These are phyloP conservation scores for Apostasia shenzhenica DNA, from an alignment of 106 monocot genomes.

Conservation along the genomic window DNA sequence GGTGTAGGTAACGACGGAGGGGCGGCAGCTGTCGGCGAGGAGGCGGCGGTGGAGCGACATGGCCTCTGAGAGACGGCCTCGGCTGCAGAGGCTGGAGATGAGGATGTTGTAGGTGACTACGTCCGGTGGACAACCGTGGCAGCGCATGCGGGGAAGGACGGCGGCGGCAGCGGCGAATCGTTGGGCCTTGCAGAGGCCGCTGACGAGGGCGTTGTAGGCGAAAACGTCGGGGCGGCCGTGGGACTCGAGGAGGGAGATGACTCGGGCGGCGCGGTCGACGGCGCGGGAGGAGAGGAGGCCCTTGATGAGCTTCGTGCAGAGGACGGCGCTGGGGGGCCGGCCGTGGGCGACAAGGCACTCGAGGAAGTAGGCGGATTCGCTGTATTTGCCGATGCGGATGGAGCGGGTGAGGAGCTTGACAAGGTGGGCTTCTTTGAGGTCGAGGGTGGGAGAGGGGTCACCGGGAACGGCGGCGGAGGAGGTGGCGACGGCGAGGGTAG, in stretches of 20 bases:
- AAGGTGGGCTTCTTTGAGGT: slow-evolving; percentile 35
- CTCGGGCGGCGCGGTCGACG: slow-evolving; percentile 30
- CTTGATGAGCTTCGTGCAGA: slow-evolving; percentile 77
- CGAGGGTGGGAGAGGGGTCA: not conserved
- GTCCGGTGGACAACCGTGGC: slow-evolving; percentile 33
- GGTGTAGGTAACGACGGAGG: slow-evolving; percentile 47
- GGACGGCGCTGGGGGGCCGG: slow-evolving; percentile 39
- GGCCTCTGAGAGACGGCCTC: slow-evolving; percentile 29
- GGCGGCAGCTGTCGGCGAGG: slow-evolving; percentile 29
- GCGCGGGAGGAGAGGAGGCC: slow-evolving; percentile 26
- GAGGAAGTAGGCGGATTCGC: slow-evolving; percentile 60
- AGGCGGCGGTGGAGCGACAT: slow-evolving; percentile 22
- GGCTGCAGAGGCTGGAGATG: slow-evolving; percentile 39
- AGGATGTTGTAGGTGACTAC: slow-evolving; percentile 60
- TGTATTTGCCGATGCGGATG: slow-evolving; percentile 50
- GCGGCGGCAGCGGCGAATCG: slow-evolving; percentile 16
- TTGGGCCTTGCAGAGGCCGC: slow-evolving; percentile 30
- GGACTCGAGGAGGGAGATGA: slow-evolving; percentile 44
- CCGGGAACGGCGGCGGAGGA: not conserved
- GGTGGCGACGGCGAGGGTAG: not conserved
- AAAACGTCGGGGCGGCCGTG: slow-evolving; percentile 48
- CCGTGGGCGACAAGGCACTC: slow-evolving; percentile 45
- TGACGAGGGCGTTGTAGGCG: slow-evolving; percentile 54
- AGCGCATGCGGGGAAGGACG: slow-evolving; percentile 28
- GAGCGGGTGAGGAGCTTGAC: slow-evolving; percentile 48